Conservation (phyloP, 2,329 filamentous ascomycete genomes). For the Fusarium heterosporum region DNA sequence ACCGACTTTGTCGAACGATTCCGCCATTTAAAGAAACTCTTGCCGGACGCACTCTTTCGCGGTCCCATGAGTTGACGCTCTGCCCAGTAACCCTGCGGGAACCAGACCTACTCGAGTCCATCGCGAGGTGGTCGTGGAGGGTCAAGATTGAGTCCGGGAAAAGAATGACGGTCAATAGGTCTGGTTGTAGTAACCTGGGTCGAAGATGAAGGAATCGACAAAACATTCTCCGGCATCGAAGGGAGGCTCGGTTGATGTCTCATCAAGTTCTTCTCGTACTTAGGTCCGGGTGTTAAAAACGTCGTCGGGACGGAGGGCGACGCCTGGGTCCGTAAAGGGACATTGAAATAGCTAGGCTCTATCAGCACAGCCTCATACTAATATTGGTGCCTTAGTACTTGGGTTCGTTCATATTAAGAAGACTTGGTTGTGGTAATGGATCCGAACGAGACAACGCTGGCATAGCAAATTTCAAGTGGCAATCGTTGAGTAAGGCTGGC, state of each 20-base stretch:
- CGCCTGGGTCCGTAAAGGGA: slow-evolving; percentile 37
- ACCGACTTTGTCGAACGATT: slow-evolving; percentile 53
- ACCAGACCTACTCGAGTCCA: slow-evolving; percentile 72
- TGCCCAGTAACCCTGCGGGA: slow-evolving; percentile 72
- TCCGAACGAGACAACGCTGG: slow-evolving; percentile 33
- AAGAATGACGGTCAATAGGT: not conserved
- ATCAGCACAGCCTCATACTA: not conserved
- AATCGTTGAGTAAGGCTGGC: not conserved
- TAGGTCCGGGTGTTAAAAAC: slow-evolving; percentile 17
- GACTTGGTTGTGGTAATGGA: slow-evolving; percentile 11
- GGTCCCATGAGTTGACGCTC: slow-evolving; percentile 58
- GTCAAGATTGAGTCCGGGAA: slow-evolving; percentile 55
- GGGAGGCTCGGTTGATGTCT: slow-evolving; percentile 37
- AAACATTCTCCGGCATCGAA: slow-evolving; percentile 20
- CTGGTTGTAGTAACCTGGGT: slow-evolving; percentile 7
- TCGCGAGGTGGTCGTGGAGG: slow-evolving; percentile 66
- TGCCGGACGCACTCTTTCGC: slow-evolving; percentile 50
- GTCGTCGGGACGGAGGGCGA: slow-evolving; percentile 28
- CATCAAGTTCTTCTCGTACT: slow-evolving; percentile 13
- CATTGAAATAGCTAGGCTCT: slow-evolving; percentile 50
- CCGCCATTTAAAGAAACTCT: slow-evolving; percentile 57
- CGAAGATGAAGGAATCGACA: slow-evolving; percentile 11
- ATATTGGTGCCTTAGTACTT: slow-evolving; percentile 33
- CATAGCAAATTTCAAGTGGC: slow-evolving; percentile 29
- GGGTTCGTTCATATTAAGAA: slow-evolving; percentile 31